A percentile compares a stretch with the other conserved stretches of the same genome.
These are phyloP conservation scores for Verbena officinalis DNA, from an alignment of 257 asterid species.

Conservation along the genomic window DNA sequence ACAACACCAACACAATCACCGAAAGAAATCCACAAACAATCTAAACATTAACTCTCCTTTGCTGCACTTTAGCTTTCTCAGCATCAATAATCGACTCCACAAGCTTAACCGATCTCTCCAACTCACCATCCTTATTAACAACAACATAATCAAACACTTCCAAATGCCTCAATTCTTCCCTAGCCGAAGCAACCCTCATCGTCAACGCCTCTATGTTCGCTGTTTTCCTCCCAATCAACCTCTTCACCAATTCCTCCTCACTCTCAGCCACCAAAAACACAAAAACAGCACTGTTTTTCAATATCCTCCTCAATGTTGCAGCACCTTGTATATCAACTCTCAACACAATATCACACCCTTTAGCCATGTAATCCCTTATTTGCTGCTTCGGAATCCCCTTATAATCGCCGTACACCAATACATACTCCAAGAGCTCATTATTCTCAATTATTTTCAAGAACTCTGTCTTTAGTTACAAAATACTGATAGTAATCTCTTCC, in stretches of 20 bases:
- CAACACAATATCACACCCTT: constrained; percentile 84
- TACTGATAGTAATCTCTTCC: constrained; percentile 77
- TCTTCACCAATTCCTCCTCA: constrained; percentile 90
- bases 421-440: constrained; percentile 82
- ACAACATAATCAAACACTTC: constrained; percentile 89
- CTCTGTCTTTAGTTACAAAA: constrained; percentile 66
- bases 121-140: constrained; percentile 84
- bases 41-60: constrained; percentile 57
- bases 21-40: background rate
- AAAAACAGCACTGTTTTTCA: constrained; percentile 67
- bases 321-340: constrained; percentile 97
- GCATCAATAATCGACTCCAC: constrained; percentile 90
- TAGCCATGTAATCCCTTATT: constrained; percentile 77
- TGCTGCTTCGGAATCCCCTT: constrained; percentile 88
- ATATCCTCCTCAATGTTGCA: constrained; percentile 61
- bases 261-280: constrained; percentile 91
- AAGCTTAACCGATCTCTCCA: constrained; percentile 71
- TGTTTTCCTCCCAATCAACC: constrained; percentile 85
- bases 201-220: constrained; percentile 74
- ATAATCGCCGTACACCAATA: constrained; percentile 91
- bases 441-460: constrained; percentile 63
- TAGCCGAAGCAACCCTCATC: constrained; percentile 81
- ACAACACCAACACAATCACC: constrained; percentile 20
- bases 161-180: constrained; percentile 84
- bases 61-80: constrained; percentile 89